Base-by-base conservation (phyloP, 768 basidiomycete species). In the Kwoniella sp. region DNA sequence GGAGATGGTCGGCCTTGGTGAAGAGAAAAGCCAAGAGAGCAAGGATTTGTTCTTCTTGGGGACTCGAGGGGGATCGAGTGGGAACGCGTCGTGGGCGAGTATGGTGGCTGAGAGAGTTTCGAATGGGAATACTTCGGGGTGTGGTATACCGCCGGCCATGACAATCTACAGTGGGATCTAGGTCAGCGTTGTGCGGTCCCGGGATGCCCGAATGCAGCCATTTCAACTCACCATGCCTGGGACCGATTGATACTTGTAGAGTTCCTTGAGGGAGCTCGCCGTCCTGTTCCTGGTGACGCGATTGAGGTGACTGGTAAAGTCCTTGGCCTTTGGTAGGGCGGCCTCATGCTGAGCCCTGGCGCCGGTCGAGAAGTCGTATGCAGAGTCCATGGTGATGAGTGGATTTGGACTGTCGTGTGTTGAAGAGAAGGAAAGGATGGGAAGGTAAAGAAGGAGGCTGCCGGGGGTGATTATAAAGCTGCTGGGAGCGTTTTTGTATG, bases 301-400 rank as follows among this genome's bases (percentile, higher is more conserved):
- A n/a, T 87, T 89, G 29, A 91, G 80, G 76, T 91, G 90, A 73
- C 90, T 88, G 23, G 86, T 87, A 51, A 90, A 82, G 80, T 91
- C 89, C 62, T 89, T 82, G 0, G 88, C 73, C 26, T 74, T 73
- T 26, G 79, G 79, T 37, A 78, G 62, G 8, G 63, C 60, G 23
- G 58, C 55, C 23, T 17, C 17, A 17, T 28, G 15, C 15, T 47
- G 48, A 12, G 38, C 22, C 23, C 54, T 48, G 20, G 61, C 30
- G 11, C 58, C 34, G 12, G 65, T 30, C 9, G 65, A 54, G 51
- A 75, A 61, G 12, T 74, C 76, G 63, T 67, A 75, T 9, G 74
- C 58, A 20, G 76, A 69, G 65, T 78, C 76, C 76, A 78, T 78
- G 20, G 22, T 70, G 48, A 1, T 55, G 26, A 31, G 26, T 13